Base-by-base conservation (phyloP, 352 stramenopile genomes). In the Phytophthora crassamura region DNA sequence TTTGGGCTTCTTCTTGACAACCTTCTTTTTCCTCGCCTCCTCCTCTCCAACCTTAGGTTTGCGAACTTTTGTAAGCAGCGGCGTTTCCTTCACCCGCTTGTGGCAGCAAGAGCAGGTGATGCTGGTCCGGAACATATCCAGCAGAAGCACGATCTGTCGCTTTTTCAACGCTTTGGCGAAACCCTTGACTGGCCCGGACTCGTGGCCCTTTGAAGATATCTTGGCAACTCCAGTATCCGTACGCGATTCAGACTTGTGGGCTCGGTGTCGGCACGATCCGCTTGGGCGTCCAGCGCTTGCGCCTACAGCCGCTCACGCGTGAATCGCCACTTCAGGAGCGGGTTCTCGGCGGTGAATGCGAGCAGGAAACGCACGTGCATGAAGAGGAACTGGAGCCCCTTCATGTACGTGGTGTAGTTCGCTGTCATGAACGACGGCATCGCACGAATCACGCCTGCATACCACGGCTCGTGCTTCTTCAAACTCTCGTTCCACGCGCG, bases 381-480 rank as follows among this genome's bases (percentile, higher is more conserved):
- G 36, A 35, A 67, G 34, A 72, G 64, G 52, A 49, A 72, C 42
- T 38, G 12, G 20, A 72, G 57, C 0, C 57, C n/a, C 12, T 41
- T 1, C 32, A 60, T 4, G 28, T 72, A 67, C 18, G 15, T 4
- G 0, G 34, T 34, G 36, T 59, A 67, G 16, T 33, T 41, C 0
- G 45, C 16, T 5, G 56, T 67, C 51, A 64, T 72, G 64, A 72
- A 64, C 10, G 64, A 72, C 2, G 56, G 56, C 56, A 72, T 72
- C 30, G 7, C 43, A 3, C 10, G 20, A 7, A 72, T 38, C 1
- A 50, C 36, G 3, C 10, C 20, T 1, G 18, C 22, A 25, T 25
- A 25, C 22, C 22, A 25, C 22, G 22, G 22, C 22, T 25, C 22
- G 22, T 3, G 22, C 22, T 25, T 25, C 22, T 1, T 25, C 22